Conservation (phyloP, 164 flowering plant species). For the Euptelea pleiosperma region DNA sequence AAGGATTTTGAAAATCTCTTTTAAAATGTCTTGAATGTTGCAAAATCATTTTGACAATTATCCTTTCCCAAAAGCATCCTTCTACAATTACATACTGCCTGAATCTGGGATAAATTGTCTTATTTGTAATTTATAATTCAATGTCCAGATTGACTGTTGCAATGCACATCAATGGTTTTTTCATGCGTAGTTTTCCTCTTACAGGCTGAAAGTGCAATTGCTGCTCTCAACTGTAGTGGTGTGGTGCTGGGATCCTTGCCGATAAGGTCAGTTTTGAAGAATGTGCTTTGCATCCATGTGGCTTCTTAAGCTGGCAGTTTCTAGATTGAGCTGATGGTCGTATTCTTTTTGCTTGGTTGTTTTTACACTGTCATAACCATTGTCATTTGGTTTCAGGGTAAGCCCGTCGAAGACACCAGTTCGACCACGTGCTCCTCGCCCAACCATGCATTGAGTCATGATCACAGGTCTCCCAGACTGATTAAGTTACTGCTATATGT, state of each 20-base stretch:
- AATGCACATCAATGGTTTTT: neutral
- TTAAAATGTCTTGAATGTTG: neutral
- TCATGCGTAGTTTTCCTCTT: slow-evolving; percentile 8
- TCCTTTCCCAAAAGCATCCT: neutral
- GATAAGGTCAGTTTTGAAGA: slow-evolving; percentile 40
- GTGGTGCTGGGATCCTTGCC: slow-evolving; percentile 71
- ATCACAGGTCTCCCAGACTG: slow-evolving; percentile 13
- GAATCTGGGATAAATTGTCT: neutral
- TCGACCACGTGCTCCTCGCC: slow-evolving; percentile 64
- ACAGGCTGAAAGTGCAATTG: slow-evolving; percentile 89
- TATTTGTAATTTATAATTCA: neutral
- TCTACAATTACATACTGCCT: neutral
- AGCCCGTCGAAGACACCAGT: slow-evolving; percentile 91
- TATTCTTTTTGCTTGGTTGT: slow-evolving; percentile 5
- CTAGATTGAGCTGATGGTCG: neutral
- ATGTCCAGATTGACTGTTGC: neutral
- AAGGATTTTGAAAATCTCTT: neutral
- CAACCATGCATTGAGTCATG: slow-evolving; percentile 40
- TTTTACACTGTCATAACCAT: slow-evolving; percentile 1
- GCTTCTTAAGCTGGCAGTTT: neutral
- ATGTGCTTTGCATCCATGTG: neutral
- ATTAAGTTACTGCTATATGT: slow-evolving; percentile 11
- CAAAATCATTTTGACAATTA: neutral
- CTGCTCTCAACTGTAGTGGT: slow-evolving; percentile 82
- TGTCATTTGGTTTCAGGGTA: slow-evolving; percentile 44